A percentile compares a stretch with the other conserved stretches of the same genome.
Conservation (phyloP, 768 basidiomycete genomes). For the Rhodotorula graminis region DNA sequence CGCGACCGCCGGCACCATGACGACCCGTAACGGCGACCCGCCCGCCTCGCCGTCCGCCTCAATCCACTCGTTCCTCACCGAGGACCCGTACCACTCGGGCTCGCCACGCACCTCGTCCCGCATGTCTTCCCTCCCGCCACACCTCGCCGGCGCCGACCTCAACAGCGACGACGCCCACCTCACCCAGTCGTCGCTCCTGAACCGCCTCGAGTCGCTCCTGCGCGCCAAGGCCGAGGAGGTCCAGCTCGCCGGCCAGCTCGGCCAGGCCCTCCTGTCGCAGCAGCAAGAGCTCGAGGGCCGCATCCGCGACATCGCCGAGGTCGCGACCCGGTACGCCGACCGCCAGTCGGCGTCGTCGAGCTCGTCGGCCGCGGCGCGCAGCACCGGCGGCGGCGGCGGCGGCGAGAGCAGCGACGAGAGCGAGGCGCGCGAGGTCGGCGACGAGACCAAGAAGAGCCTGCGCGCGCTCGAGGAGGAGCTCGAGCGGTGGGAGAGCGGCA, state of each 20-base stretch:
- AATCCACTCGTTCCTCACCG: slow-evolving; percentile 32
- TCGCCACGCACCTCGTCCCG: slow-evolving; percentile 2
- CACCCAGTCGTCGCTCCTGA: slow-evolving; percentile 18
- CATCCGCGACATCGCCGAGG: slow-evolving; percentile 62
- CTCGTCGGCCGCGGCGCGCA: slow-evolving; percentile 52
- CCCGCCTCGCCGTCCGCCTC: slow-evolving; percentile 21
- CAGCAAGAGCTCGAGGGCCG: slow-evolving; percentile 88
- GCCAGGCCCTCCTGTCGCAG: slow-evolving; percentile 87
- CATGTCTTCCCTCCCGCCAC: not conserved
- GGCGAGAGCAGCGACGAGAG: slow-evolving; percentile 60
- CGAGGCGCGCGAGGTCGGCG: slow-evolving; percentile 59
- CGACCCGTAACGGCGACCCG: not conserved
- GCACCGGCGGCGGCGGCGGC: slow-evolving; percentile 54
- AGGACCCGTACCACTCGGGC: slow-evolving; percentile 34
- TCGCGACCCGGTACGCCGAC: slow-evolving; percentile 53
- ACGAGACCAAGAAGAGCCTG: slow-evolving; percentile 53
- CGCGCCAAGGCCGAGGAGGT: slow-evolving; percentile 89
- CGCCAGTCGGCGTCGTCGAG: not conserved
- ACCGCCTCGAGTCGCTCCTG: slow-evolving; percentile 54
- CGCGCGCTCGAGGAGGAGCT: slow-evolving; percentile 71
- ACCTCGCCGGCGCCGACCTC: not conserved
- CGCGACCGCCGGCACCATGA: not conserved
- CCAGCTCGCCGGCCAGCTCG: slow-evolving; percentile 82
- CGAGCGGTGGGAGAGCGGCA: slow-evolving; percentile 71
- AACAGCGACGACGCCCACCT: not conserved